Evolutionary conservation across 352 stramenopile species (phyloP).

Genomic region (Phytopythium sindhum): DNA sequence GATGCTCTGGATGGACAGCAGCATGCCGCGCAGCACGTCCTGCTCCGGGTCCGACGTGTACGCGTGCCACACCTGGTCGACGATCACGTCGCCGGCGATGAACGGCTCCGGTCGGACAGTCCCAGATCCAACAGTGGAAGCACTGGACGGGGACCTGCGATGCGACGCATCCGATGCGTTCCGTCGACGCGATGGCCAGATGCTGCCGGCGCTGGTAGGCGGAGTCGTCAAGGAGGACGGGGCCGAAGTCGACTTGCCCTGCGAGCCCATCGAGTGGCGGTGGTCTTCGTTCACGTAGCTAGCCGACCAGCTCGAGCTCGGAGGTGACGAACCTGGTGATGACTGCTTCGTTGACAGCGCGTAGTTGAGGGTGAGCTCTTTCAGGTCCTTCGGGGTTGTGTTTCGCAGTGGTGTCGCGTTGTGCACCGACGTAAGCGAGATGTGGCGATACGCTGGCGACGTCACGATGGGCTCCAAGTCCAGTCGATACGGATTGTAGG

Average conservation of each 20-base stretch:
- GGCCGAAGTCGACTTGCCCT: constrained; percentile 16
- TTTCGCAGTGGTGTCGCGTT: constrained; percentile 53
- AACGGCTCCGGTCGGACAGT: constrained; percentile 43
- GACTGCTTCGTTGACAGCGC: constrained; percentile 16
- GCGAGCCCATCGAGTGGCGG: constrained; percentile 11
- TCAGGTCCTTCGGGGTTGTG: constrained; percentile 47
- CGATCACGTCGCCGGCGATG: constrained; percentile 44
- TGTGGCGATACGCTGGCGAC: constrained; percentile 70
- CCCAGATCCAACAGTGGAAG: neutral
- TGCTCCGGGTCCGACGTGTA: constrained; percentile 57
- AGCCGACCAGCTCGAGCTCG: neutral
- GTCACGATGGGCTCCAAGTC: constrained; percentile 36
- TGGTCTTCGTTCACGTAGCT: neutral
- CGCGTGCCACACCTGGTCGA: constrained; percentile 64
- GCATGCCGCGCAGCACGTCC: constrained; percentile 70
- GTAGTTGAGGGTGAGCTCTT: constrained; percentile 31
- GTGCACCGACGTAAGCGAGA: constrained; percentile 52
- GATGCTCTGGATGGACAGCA: constrained; percentile 69
- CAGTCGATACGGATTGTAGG: constrained; percentile 78
- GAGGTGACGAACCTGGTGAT: constrained; percentile 12
- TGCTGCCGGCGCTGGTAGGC: neutral
- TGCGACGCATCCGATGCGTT: constrained; percentile 11
- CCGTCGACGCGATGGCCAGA: constrained; percentile 15
- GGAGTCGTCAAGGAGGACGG: constrained; percentile 8
- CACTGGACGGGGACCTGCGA: constrained; percentile 1